Conservation (phyloP, 1,139 yeast genomes). For the Blastobotrys petasosporus region DNA sequence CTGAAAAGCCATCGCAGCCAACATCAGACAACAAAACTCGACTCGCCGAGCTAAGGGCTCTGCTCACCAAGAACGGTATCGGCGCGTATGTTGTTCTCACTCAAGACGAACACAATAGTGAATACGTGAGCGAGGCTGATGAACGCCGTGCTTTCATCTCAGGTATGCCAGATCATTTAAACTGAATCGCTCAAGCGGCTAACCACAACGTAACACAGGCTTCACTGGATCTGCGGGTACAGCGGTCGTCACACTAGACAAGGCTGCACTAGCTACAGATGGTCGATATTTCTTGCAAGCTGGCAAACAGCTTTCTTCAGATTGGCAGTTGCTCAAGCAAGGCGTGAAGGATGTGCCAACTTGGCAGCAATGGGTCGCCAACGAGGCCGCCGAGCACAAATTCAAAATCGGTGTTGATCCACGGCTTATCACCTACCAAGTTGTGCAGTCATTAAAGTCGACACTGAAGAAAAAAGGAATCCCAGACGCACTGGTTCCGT, state of each 20-base stretch:
- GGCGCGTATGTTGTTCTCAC: slow-evolving; percentile 82
- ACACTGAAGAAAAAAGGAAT: slow-evolving; percentile 25
- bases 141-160: slow-evolving; percentile 81
- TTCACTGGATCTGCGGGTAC: slow-evolving; percentile 95
- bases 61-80: slow-evolving; percentile 59
- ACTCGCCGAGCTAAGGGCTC: slow-evolving; percentile 54
- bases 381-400: slow-evolving; percentile 32
- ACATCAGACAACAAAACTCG: slow-evolving; percentile 10
- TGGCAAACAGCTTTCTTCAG: slow-evolving; percentile 67
- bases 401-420: slow-evolving; percentile 58
- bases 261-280: slow-evolving; percentile 84
- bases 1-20: slow-evolving; percentile 3
- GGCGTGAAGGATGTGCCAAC: slow-evolving; percentile 68
- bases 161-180: slow-evolving; percentile 22
- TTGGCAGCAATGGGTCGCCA: slow-evolving; percentile 82
- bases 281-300: slow-evolving; percentile 96
- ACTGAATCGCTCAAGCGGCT: background rate
- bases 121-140: slow-evolving; percentile 74
- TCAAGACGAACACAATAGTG: slow-evolving; percentile 92
- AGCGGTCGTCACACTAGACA: slow-evolving; percentile 71
- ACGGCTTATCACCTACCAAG: slow-evolving; percentile 52
- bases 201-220: slow-evolving; percentile 11
- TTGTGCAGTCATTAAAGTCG: slow-evolving; percentile 36
- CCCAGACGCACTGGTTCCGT: slow-evolving; percentile 55
- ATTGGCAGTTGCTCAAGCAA: slow-evolving; percentile 81